These are phyloP conservation scores for Carex parvula DNA, from an alignment of 176 grass and related monocot genomes.

Conservation along the genomic window DNA sequence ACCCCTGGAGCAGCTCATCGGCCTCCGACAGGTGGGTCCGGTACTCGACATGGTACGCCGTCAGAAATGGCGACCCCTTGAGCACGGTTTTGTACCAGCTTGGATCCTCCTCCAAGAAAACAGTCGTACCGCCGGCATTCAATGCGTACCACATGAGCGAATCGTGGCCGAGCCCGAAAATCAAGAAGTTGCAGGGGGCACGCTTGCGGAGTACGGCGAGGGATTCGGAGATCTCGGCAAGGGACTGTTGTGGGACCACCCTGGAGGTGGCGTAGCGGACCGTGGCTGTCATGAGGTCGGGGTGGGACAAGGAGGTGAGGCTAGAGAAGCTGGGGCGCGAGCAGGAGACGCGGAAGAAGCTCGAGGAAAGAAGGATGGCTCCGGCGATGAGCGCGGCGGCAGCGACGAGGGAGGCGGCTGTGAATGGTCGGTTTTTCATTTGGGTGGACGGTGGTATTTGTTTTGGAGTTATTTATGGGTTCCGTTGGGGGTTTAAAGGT, in stretches of 20 bases:
- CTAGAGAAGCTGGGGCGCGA: not conserved
- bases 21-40: slow-evolving; percentile 46
- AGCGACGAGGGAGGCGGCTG: not conserved
- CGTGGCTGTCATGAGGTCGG: slow-evolving; percentile 19
- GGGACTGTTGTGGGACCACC: slow-evolving; percentile 31
- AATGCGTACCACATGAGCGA: slow-evolving; percentile 44
- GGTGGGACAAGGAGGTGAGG: slow-evolving; percentile 9
- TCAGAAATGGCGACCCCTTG: slow-evolving; percentile 18
- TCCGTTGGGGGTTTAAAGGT: slow-evolving; percentile 11
- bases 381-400: slow-evolving; percentile 40
- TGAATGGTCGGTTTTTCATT: slow-evolving; percentile 12
- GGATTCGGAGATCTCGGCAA: slow-evolving; percentile 48
- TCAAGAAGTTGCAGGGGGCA: slow-evolving; percentile 53
- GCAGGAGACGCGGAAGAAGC: slow-evolving; percentile 2
- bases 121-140: slow-evolving; percentile 49
- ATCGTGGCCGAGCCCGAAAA: slow-evolving; percentile 64
- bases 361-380: slow-evolving; percentile 36
- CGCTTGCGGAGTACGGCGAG: slow-evolving; percentile 49
- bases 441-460: no score
- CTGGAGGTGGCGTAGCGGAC: slow-evolving; percentile 33
- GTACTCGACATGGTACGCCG: slow-evolving; percentile 41
- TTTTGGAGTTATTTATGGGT: not conserved
- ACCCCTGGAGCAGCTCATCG: slow-evolving; percentile 47
- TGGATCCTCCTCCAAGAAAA: slow-evolving; percentile 46
- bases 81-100: slow-evolving; percentile 31